Base-by-base conservation (phyloP, 148 eudicot species). In the Silene latifolia region DNA sequence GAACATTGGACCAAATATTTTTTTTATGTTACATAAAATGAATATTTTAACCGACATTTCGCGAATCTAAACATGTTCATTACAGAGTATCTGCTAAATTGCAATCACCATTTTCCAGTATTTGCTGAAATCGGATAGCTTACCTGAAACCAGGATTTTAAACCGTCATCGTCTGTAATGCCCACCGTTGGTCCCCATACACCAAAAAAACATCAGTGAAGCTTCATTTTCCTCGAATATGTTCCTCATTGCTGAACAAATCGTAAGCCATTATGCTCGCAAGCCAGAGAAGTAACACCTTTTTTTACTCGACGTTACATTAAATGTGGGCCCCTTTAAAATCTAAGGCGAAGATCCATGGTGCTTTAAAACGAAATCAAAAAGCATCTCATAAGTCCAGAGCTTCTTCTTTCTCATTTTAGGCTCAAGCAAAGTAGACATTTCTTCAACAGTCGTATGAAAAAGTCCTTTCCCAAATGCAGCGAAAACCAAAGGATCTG, bases 391-490 rank as follows among this genome's bases (percentile, higher is more conserved):
- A 69, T 83, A 83, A 51, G 82, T 83, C 85, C 85, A 83, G 23
- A 21, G 35, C 67, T 73, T 73, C 51, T 69, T 54, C 72, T 66
- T 64, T 57, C 77, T 82, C 15, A 72, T 75, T 69, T 79, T 67
- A 74, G 75, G 77, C 73, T 79, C 78, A 63, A 83, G 63, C 58
- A 67, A 72, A 20, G 77, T 61, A 63, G 74, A 62, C 21, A 51
- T 32, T 80, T 85, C 79, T 61, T 85, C 87, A 17, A 82, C 29
- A 67, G 48, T 76, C 11, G 54, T 79, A 70, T 82, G 79, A 61
- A 85, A 82, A 66, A 59, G 20, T 62, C 85, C 87, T 63, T 85
- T 85, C n/a, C 85, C 87, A 79, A 85, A 82, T 19, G 83, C 81
- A 74, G 78, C 54, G 14, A 82, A 72, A 82, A 85, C 80, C 21